These are phyloP conservation scores for Lathyrus aphaca DNA, from an alignment of 306 rosid species.

Conservation along the genomic window DNA sequence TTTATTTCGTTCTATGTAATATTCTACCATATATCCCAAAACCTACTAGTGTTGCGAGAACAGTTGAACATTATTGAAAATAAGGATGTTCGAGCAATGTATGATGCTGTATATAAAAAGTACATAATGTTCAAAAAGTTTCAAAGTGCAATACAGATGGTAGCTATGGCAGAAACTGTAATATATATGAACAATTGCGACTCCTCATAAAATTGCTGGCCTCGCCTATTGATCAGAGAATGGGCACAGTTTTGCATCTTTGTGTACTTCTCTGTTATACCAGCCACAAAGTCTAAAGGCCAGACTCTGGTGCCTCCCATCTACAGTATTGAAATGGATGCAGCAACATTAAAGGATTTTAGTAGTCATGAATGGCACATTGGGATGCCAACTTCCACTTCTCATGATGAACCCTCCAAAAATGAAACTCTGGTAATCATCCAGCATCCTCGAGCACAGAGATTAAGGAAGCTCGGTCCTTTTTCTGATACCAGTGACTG, in stretches of 20 bases:
- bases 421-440: constrained; percentile 73
- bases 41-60: constrained; percentile 67
- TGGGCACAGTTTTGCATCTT: too few species aligned
- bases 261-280: too few species aligned
- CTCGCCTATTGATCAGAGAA: too few species aligned
- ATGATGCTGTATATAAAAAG: constrained; percentile 76
- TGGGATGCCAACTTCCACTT: constrained; percentile 76
- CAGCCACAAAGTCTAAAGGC: too few species aligned
- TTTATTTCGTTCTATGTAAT: constrained; percentile 86
- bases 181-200: constrained; percentile 50
- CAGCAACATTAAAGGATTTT: constrained; percentile 79
- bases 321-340: constrained; percentile 92
- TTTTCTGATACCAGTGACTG: constrained; percentile 36
- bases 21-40: constrained; percentile 86
- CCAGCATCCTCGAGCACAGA: constrained; percentile 89
- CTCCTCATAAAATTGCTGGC: too few species aligned
- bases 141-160: constrained; percentile 94
- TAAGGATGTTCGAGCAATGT: constrained; percentile 79
- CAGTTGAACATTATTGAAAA: constrained; percentile 71
- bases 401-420: constrained; percentile 48
- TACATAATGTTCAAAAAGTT: constrained; percentile 95
- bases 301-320: too few species aligned
- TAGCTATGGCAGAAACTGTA: constrained; percentile 85
- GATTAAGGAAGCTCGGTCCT: constrained; percentile 33
- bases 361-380: constrained; percentile 80